phyloP scores from a whole-genome alignment of 345 rosid species.

The Sisymbrium altissimum region DNA sequence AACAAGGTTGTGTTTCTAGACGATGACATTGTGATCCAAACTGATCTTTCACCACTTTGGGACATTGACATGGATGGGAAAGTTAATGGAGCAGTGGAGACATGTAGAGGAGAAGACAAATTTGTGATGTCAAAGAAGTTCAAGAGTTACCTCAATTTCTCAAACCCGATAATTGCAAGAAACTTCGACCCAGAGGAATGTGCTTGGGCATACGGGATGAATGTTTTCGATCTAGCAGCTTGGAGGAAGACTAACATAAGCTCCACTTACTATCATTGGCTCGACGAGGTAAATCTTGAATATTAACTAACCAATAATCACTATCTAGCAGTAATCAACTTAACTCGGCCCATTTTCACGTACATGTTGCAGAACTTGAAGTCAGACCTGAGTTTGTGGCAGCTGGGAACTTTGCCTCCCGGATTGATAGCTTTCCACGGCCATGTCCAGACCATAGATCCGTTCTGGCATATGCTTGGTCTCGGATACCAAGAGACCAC shows the following conservation, averaged over 20 bases:
- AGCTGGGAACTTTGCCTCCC: constrained; percentile 89
- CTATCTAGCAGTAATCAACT: background rate
- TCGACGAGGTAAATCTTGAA: constrained; percentile 61
- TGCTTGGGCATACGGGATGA: constrained; percentile 99
- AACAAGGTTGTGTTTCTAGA: constrained; percentile 89
- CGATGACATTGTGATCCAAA: constrained; percentile 87
- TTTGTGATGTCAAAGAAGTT: constrained; percentile 84
- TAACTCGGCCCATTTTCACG: background rate
- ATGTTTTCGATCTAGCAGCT: constrained; percentile 77
- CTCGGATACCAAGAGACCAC: constrained; percentile 92
- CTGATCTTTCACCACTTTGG: constrained; percentile 92
- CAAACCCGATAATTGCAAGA: constrained; percentile 62
- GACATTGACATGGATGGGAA: constrained; percentile 88
- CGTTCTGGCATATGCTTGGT: constrained; percentile 98
- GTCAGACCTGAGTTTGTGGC: constrained; percentile 96
- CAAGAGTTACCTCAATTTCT: constrained; percentile 88
- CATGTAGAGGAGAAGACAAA: constrained; percentile 75
- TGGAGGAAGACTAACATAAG: constrained; percentile 95
- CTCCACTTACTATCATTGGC: constrained; percentile 83
- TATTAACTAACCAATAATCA: background rate
- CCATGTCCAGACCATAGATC: constrained; percentile 76
- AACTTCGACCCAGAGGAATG: constrained; percentile 77
- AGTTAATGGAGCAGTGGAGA: constrained; percentile 93
- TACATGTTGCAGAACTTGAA: constrained; percentile 70
- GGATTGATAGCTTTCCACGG: constrained; percentile 95